Base-by-base conservation (phyloP, 2,329 filamentous ascomycete species). In the Cryphonectria parasitica region DNA sequence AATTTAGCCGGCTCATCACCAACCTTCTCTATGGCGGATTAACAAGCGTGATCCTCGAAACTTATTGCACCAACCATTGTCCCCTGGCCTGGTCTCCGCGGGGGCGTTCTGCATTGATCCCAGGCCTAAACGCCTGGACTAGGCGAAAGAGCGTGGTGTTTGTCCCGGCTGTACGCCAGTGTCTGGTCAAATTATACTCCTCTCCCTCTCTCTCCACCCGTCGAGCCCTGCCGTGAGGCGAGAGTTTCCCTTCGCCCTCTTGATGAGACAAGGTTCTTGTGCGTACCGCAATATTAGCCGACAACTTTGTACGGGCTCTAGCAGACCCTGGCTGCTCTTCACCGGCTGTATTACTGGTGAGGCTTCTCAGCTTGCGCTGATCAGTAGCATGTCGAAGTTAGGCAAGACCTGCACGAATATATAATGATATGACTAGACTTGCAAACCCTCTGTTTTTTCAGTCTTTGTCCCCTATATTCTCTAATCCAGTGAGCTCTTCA, bases 1-100 rank as follows among this genome's bases (percentile, higher is more conserved):
- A 31, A 64, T 64, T 64, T 45, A 64, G 61, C 61, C 39, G 61
- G 41, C 39, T n/a, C 60, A n/a, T 31, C 31, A 39, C n/a, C 8
- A 60, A 19, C 13, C 25, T 60, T 28, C 34, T 62, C 58, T 19
- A 13, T 28, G 52, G 25, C 13, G 25, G 52, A 39, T 39, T 39
- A 11, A 3, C 6, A 63, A 63, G 22, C 36, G 19, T 43, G 13
- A 45, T 7, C 31, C 17, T 61, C 34, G 19, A 3, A 17, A n/a
- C 45, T 34, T 34, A 22, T 39, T 39, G 58, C 58, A 36, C 58
- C 58, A 61, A 61, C 58, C 34, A 61, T 61, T 61, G 22, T 10
- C 45, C 19, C 58, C 58, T 39, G 31, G 58, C 34, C 34, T 60
- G 19, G 56, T 60, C 56, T 36, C 31, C 36, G 31, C 31, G 56